These are phyloP conservation scores for Colletotrichum limetticola DNA, from an alignment of 2,329 filamentous ascomycete species.

Conservation along the genomic window DNA sequence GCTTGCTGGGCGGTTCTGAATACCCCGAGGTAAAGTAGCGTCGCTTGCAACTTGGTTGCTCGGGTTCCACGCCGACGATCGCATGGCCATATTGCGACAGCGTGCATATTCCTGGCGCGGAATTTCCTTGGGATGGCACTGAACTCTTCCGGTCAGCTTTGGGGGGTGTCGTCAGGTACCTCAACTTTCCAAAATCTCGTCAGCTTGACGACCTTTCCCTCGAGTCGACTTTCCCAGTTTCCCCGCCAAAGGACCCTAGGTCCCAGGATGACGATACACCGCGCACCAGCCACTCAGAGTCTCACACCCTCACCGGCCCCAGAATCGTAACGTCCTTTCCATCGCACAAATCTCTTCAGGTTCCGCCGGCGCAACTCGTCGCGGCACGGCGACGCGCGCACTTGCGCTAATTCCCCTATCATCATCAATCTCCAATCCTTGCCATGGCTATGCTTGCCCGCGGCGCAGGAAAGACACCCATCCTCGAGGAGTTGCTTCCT, in stretches of 20 bases:
- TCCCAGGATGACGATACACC: constrained; percentile 8
- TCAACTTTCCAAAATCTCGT: constrained; percentile 6
- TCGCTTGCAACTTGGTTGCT: constrained; percentile 24
- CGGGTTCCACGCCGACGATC: constrained; percentile 31
- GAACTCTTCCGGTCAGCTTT: constrained; percentile 10
- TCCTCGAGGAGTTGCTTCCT: constrained; percentile 26
- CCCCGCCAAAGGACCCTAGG: constrained; percentile 15
- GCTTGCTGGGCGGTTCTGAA: constrained; percentile 18
- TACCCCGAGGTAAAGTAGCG: constrained; percentile 11
- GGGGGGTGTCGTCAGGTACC: constrained; percentile 7
- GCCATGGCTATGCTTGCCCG: constrained; percentile 24
- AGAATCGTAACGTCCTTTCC: constrained; percentile 3
- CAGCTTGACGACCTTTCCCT: constrained; percentile 2
- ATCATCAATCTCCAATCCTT: constrained; percentile 17
- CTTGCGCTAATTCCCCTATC: constrained; percentile 13
- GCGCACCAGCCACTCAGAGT: constrained; percentile 27
- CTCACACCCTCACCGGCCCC: constrained; percentile 1
- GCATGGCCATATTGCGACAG: constrained; percentile 28
- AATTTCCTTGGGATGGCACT: not conserved
- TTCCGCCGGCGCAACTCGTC: constrained; percentile 1
- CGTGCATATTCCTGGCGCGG: constrained; percentile 31
- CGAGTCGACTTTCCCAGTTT: not conserved
- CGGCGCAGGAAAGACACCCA: constrained; percentile 17
- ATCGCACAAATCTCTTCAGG: constrained; percentile 7
- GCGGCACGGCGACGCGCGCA: not conserved